A percentile compares a stretch with the other conserved stretches of the same genome.
These are phyloP conservation scores for Lodderomyces oxycetoniae DNA, from an alignment of 1,139 yeast species.

Conservation along the genomic window DNA sequence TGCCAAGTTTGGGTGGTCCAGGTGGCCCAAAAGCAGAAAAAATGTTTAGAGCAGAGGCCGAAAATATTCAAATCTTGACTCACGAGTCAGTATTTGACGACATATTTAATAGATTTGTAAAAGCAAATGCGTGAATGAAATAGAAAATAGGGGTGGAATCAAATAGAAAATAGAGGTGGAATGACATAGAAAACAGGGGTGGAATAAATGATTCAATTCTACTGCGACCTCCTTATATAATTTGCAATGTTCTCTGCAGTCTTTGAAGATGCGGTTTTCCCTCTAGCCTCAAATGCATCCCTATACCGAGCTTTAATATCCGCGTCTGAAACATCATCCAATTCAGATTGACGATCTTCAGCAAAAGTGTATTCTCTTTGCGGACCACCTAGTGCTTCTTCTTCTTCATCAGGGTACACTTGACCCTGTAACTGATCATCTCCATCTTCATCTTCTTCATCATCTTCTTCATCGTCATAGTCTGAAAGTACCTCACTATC, in stretches of 20 bases:
- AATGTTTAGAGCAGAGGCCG: slow-evolving; percentile 67
- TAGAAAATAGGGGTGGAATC: too few relatives aligned
- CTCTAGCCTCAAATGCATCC: slow-evolving; percentile 61
- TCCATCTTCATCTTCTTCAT: slow-evolving; percentile 34
- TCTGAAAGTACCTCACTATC: slow-evolving; percentile 72
- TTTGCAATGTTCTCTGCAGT: slow-evolving; percentile 71
- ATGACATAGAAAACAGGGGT: too few relatives aligned
- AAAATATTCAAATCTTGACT: slow-evolving; percentile 62
- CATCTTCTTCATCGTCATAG: slow-evolving; percentile 29
- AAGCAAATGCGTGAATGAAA: too few relatives aligned
- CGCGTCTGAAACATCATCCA: slow-evolving; percentile 43
- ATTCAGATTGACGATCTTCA: slow-evolving; percentile 63
- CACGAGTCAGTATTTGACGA: slow-evolving; percentile 54
- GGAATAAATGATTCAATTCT: too few relatives aligned
- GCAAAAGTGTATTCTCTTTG: slow-evolving; percentile 74
- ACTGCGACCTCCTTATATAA: slow-evolving; percentile 41
- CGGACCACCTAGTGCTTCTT: slow-evolving; percentile 20
- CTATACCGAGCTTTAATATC: slow-evolving; percentile 68
- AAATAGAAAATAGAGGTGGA: too few relatives aligned
- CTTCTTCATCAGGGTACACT: slow-evolving; percentile 62
- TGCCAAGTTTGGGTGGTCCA: slow-evolving; percentile 46
- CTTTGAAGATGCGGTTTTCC: slow-evolving; percentile 56
- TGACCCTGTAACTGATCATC: slow-evolving; percentile 61
- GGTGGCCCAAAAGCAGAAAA: slow-evolving; percentile 60
- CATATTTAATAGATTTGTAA: slow-evolving; percentile 62